Percentiles rank a stretch among this genome's conserved stretches.
Conservation (phyloP, 2,329 filamentous ascomycete genomes). For the Aphanocladium album region DNA sequence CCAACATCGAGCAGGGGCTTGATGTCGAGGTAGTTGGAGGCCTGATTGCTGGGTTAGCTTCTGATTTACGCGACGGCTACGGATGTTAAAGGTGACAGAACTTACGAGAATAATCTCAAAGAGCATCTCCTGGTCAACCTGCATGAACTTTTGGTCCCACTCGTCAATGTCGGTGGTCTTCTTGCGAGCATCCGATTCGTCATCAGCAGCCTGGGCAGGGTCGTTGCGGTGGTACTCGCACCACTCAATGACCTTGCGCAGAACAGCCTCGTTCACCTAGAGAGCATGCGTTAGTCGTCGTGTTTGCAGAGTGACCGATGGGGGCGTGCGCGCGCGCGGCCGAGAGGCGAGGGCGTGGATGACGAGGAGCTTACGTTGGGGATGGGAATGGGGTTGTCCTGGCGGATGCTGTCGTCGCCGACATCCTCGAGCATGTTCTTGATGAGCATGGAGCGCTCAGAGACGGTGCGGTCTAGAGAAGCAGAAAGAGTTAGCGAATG, state of each 20-base stretch:
- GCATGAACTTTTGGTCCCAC: conserved; percentile 99
- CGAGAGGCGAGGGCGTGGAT: not conserved
- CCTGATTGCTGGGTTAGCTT: conserved; percentile 43
- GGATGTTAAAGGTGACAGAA: conserved; percentile 17
- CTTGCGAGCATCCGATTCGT: conserved; percentile 90
- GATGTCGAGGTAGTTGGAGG: conserved; percentile 98
- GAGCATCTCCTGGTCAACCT: conserved; percentile 99
- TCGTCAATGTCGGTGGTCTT: conserved; percentile 99
- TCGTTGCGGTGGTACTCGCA: conserved; percentile 93
- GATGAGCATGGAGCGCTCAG: conserved; percentile 89
- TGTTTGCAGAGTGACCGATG: not conserved
- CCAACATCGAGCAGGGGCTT: conserved; percentile 96
- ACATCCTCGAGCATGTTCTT: conserved; percentile 98
- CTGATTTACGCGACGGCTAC: not conserved
- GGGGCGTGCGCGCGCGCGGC: not conserved
- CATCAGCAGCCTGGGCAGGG: conserved; percentile 73
- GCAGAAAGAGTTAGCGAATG: not conserved
- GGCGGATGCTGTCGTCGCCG: conserved; percentile 54
- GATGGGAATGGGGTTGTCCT: conserved; percentile 73
- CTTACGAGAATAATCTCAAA: conserved; percentile 96
- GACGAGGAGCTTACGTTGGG: conserved; percentile 58
- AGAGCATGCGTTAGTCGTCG: conserved; percentile 13
- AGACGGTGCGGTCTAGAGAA: conserved; percentile 67
- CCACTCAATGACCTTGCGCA: conserved; percentile 97
- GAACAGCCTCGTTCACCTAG: conserved; percentile 84